Conservation (phyloP, 768 basidiomycete species). For the Trichaptum fuscoviolaceum region DNA sequence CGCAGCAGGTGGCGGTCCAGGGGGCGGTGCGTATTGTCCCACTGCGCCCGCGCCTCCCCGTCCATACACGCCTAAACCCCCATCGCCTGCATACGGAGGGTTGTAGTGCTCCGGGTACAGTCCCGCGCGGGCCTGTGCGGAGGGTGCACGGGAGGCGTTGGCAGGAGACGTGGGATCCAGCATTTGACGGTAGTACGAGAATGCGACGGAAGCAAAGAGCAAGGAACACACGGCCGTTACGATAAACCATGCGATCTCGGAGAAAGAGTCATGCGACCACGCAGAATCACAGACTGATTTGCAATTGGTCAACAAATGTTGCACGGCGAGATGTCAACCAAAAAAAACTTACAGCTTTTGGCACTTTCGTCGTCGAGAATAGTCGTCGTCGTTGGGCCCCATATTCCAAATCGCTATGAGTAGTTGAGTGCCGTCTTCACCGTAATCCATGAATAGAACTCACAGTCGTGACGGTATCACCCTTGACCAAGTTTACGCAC, state of each 20-base stretch:
- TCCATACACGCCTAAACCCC: constrained; percentile 15
- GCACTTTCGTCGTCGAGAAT: constrained; percentile 10
- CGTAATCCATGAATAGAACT: constrained; percentile 11
- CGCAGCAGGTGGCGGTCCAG: constrained; percentile 39
- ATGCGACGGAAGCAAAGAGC: constrained; percentile 62
- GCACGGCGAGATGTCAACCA: not conserved
- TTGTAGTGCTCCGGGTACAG: constrained; percentile 50
- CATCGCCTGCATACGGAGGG: constrained; percentile 40
- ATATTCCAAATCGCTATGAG: constrained; percentile 40
- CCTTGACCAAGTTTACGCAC: constrained; percentile 40
- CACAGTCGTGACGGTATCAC: constrained; percentile 29
- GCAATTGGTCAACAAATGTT: constrained; percentile 12
- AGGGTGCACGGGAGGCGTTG: constrained; percentile 44
- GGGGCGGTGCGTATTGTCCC: constrained; percentile 40
- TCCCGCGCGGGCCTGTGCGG: constrained; percentile 29
- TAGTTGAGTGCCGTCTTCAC: not conserved
- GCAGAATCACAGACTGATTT: constrained; percentile 52
- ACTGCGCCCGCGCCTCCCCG: constrained; percentile 17
- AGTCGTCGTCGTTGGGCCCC: constrained; percentile 36
- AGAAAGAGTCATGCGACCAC: constrained; percentile 65
- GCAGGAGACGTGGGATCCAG: constrained; percentile 59
- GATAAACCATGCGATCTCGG: constrained; percentile 59
- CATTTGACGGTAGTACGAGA: constrained; percentile 70
- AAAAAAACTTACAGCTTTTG: constrained; percentile 9
- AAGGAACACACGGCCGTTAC: constrained; percentile 42